Percentiles rank a stretch among this genome's conserved stretches.
Evolutionary conservation across 805 yeast genomes (phyloP).

Genomic region (Lachancea nothofagi): DNA sequence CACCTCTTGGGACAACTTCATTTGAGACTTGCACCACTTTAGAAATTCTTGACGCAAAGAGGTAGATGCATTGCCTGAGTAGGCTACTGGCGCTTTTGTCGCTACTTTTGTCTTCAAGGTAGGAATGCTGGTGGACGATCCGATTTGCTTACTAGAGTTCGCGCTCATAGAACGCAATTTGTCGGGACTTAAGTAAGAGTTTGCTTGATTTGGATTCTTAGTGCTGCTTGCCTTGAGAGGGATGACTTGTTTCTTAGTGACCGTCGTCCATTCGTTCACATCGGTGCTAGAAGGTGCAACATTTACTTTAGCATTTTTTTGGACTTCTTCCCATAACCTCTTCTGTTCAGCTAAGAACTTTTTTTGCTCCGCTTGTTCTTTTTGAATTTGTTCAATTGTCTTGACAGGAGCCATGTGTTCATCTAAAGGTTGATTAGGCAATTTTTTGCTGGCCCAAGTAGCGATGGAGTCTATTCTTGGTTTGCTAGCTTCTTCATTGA

Average conservation of each 20-base stretch:
- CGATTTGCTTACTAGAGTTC: slow-evolving; percentile 18
- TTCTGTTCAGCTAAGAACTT: slow-evolving; percentile 31
- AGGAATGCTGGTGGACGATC: slow-evolving; percentile 29
- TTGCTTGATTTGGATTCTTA: slow-evolving; percentile 16
- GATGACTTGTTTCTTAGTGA: slow-evolving; percentile 22
- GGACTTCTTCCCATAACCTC: slow-evolving; percentile 46
- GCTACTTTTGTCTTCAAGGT: slow-evolving; percentile 19
- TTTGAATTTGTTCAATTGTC: slow-evolving; percentile 10
- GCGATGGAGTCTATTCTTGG: slow-evolving; percentile 18
- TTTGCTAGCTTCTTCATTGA: slow-evolving; percentile 19
- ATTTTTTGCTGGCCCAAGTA: slow-evolving; percentile 28
- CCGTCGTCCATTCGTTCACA: slow-evolving; percentile 29
- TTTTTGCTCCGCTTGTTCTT: slow-evolving; percentile 21
- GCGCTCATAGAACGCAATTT: slow-evolving; percentile 32
- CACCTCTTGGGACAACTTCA: slow-evolving; percentile 68
- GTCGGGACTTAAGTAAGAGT: slow-evolving; percentile 31
- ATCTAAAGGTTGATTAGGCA: not conserved
- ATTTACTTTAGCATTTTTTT: slow-evolving; percentile 63
- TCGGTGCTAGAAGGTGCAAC: slow-evolving; percentile 35
- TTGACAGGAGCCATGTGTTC: slow-evolving; percentile 6
- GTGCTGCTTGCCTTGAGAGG: slow-evolving; percentile 20
- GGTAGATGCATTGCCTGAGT: slow-evolving; percentile 31
- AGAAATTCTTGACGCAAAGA: slow-evolving; percentile 58
- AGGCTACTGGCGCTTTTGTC: slow-evolving; percentile 17
- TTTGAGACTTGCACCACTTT: slow-evolving; percentile 64